These are phyloP conservation scores for Boletus huronensis DNA, from an alignment of 768 basidiomycete genomes.

Conservation along the genomic window DNA sequence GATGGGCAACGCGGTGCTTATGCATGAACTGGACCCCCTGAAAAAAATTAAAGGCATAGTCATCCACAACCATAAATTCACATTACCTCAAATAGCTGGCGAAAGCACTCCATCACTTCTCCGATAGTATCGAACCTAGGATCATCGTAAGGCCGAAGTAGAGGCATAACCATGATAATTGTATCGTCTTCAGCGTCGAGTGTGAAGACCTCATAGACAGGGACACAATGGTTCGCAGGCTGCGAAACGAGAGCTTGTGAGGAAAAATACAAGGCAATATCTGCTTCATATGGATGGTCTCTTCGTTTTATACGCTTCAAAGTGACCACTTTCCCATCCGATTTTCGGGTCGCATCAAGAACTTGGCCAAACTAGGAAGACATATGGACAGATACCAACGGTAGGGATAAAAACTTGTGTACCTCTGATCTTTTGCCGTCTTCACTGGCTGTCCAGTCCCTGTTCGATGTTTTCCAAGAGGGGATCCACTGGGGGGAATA, in stretches of 20 bases:
- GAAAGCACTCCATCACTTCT: constrained; percentile 24
- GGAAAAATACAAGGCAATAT: constrained; percentile 24
- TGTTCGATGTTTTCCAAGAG: constrained; percentile 2
- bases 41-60: neutral
- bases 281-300: constrained; percentile 19
- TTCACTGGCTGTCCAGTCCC: neutral
- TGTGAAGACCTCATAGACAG: constrained; percentile 16
- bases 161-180: constrained; percentile 31
- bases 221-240: constrained; percentile 27
- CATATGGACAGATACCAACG: neutral
- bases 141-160: constrained; percentile 18
- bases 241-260: neutral
- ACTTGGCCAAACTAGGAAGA: neutral
- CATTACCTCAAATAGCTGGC: constrained; percentile 30
- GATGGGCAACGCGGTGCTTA: constrained; percentile 32
- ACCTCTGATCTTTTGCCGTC: neutral
- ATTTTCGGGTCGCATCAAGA: constrained; percentile 30
- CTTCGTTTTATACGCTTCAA: constrained; percentile 25
- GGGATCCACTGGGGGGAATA: constrained; percentile 13
- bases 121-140: constrained; percentile 17
- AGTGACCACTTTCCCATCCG: constrained; percentile 26
- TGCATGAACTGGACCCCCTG: constrained; percentile 39
- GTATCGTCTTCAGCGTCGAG: constrained; percentile 6
- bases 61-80: neutral
- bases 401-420: neutral